Evolutionary conservation across 345 rosid genomes (phyloP).

Genomic region (Rhizophora apiculata): DNA sequence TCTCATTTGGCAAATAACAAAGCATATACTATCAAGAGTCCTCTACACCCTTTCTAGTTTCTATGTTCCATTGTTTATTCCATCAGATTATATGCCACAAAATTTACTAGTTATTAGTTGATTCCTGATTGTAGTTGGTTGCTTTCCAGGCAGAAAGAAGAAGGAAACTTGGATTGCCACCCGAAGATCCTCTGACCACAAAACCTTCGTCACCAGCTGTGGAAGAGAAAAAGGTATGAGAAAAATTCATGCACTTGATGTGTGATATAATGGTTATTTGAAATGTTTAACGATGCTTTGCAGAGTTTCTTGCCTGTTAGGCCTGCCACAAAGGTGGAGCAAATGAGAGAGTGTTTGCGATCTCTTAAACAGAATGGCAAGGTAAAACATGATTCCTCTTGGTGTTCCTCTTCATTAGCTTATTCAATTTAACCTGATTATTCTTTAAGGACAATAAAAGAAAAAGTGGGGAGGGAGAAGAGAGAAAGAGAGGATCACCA

Average conservation of each 20-base stretch:
- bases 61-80: neutral
- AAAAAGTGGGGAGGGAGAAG: too few species aligned
- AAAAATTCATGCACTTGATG: constrained; percentile 4
- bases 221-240: constrained; percentile 76
- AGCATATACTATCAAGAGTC: neutral
- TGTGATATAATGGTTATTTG: neutral
- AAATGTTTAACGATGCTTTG: constrained; percentile 11
- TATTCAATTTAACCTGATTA: too few species aligned
- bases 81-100: constrained; percentile 4
- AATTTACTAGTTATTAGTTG: neutral
- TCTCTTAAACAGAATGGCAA: constrained; percentile 87
- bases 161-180: constrained; percentile 84
- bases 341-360: constrained; percentile 91
- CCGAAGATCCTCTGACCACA: constrained; percentile 71
- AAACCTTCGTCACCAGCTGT: constrained; percentile 67
- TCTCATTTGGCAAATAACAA: constrained; percentile 8
- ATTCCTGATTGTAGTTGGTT: constrained; percentile 2
- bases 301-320: constrained; percentile 82
- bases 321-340: constrained; percentile 93
- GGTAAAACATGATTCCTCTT: constrained; percentile 33
- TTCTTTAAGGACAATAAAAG: too few species aligned
- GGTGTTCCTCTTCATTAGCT: neutral
- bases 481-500: too few species aligned
- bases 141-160: constrained; percentile 86
- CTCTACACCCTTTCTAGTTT: neutral